Evolutionary conservation across 2,329 filamentous ascomycete species (phyloP).

Genomic region (Scedosporium aurantiacum): DNA sequence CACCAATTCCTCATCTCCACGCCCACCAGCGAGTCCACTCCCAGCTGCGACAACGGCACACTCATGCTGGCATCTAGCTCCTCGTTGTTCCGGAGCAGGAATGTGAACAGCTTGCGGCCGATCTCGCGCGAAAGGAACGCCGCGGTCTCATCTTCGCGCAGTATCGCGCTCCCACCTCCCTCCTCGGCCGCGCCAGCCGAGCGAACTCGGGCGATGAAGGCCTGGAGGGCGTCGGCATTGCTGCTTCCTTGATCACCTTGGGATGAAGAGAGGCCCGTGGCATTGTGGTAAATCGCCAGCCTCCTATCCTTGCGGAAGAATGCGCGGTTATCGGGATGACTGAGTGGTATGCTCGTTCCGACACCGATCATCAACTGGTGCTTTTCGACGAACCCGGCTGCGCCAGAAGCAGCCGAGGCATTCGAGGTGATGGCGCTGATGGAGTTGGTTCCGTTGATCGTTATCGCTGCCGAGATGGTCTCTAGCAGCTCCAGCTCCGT

Average conservation of each 20-base stretch:
- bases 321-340: not conserved
- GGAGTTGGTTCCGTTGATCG: not conserved
- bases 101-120: slow-evolving; percentile 10
- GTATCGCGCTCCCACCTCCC: not conserved
- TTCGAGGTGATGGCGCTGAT: not conserved
- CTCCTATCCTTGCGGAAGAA: not conserved
- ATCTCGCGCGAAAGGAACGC: slow-evolving; percentile 6
- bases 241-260: not conserved
- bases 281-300: not conserved
- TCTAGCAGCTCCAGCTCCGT: slow-evolving; percentile 14
- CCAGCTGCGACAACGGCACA: slow-evolving; percentile 10
- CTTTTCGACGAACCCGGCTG: not conserved
- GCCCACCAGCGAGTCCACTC: slow-evolving; percentile 15
- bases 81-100: slow-evolving; percentile 11
- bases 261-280: no score
- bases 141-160: not conserved
- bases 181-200: not conserved
- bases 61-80: not conserved
- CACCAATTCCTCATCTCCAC: slow-evolving; percentile 16
- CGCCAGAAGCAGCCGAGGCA: not conserved
- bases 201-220: not conserved
- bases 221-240: not conserved
- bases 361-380: not conserved
- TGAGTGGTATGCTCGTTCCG: not conserved
- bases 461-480: not conserved